Percentiles rank a stretch among this genome's conserved stretches.
Conservation (phyloP, 2,329 filamentous ascomycete genomes). For the Alternaria brassicae region DNA sequence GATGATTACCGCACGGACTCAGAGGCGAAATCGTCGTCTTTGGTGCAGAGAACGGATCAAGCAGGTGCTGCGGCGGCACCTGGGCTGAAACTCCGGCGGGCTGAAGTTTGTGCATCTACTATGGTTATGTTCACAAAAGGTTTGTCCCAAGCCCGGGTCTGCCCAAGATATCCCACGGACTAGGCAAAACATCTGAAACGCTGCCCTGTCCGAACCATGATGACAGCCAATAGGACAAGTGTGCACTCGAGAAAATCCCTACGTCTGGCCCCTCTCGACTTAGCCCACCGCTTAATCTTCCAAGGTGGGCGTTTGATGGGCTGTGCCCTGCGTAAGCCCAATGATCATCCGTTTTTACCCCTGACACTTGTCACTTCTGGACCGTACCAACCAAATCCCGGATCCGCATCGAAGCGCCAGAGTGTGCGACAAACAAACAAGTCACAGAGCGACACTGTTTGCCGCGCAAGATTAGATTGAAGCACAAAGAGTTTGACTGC, state of each 20-base stretch:
- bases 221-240: conserved; percentile 22
- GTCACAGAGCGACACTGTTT: conserved; percentile 6
- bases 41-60: conserved; percentile 6
- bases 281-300: conserved; percentile 27
- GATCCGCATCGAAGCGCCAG: conserved; percentile 28
- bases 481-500: conserved; percentile 1
- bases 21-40: conserved; percentile 16
- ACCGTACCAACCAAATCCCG: conserved; percentile 22
- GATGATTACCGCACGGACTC: conserved; percentile 22
- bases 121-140: conserved; percentile 28
- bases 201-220: conserved; percentile 18
- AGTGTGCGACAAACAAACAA: conserved; percentile 3
- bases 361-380: conserved; percentile 28
- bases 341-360: conserved; percentile 30
- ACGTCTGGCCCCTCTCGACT: conserved; percentile 17
- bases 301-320: conserved; percentile 27
- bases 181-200: conserved; percentile 32
- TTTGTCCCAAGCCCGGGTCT: conserved; percentile 9
- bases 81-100: conserved; percentile 26
- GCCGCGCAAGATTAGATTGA: conserved; percentile 3
- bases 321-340: conserved; percentile 32
- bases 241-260: conserved; percentile 6
- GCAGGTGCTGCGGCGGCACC: conserved; percentile 22
- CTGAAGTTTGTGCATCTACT: conserved; percentile 21
- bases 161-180: conserved; percentile 21